Percentiles rank a stretch among this genome's conserved stretches.
These are phyloP conservation scores for Immersiella caudata DNA, from an alignment of 495 filamentous ascomycete genomes.

Conservation along the genomic window DNA sequence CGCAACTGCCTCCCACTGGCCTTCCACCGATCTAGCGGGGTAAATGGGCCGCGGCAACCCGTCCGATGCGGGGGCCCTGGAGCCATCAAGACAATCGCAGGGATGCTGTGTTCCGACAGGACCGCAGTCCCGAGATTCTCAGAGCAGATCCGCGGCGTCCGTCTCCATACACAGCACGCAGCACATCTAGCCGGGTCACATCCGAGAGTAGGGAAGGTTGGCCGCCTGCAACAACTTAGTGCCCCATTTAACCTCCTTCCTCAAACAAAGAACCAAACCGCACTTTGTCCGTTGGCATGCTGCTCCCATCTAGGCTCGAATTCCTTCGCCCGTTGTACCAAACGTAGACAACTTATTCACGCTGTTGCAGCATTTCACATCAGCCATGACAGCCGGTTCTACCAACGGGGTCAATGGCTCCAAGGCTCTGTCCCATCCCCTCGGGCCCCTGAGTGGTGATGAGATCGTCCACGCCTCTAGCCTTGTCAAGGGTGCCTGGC, in stretches of 20 bases:
- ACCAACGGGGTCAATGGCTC: neutral
- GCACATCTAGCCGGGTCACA: neutral
- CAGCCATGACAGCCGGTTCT: constrained; percentile 1
- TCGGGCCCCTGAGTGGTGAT: constrained; percentile 59
- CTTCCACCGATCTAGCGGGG: constrained; percentile 1
- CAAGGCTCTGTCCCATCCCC: constrained; percentile 50
- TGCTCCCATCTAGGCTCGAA: too few species aligned
- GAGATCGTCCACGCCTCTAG: constrained; percentile 55
- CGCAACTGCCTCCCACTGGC: neutral
- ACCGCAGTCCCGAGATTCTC: neutral
- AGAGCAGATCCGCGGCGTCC: neutral
- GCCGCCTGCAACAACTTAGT: too few species aligned
- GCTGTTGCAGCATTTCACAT: neutral
- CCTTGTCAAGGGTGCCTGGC: constrained; percentile 54
- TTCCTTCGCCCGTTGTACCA: too few species aligned
- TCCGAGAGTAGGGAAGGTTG: neutral
- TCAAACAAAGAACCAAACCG: too few species aligned
- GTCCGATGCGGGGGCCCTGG: neutral
- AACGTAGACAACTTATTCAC: too few species aligned
- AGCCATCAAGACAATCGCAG: neutral
- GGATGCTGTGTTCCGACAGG: neutral
- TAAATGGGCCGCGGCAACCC: neutral
- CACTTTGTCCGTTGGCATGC: too few species aligned
- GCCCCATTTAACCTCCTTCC: too few species aligned
- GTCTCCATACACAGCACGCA: neutral